phyloP scores from a whole-genome alignment of 305 asterid species.

The Salvia sclarea region DNA sequence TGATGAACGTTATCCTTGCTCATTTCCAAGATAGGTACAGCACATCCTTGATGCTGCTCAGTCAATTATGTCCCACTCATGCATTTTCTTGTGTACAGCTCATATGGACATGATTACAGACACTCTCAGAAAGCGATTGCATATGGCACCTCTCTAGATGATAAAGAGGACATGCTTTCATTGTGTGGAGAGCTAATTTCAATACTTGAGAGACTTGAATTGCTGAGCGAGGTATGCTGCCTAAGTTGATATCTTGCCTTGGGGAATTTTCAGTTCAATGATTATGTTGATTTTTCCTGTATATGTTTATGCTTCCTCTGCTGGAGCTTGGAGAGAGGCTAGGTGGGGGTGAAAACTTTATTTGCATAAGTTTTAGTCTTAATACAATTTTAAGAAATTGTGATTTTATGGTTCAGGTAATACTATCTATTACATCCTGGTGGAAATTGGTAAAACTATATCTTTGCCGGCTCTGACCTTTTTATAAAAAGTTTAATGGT shows the following conservation, averaged over 20 bases:
- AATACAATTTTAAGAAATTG: not conserved
- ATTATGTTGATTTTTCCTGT: not conserved
- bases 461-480: too few species aligned
- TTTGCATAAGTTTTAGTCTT: not conserved
- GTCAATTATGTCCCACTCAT: conserved; percentile 19
- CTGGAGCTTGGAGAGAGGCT: not conserved
- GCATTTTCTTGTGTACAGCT: conserved; percentile 35
- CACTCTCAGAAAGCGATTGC: conserved; percentile 41
- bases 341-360: not conserved
- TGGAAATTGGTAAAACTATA: not conserved
- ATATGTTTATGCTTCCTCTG: not conserved
- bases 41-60: conserved; percentile 19
- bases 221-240: conserved; percentile 68
- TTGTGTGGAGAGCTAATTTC: conserved; percentile 68
- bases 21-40: conserved; percentile 87
- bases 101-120: conserved; percentile 36
- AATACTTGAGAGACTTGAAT: conserved; percentile 78
- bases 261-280: not conserved
- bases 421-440: not conserved
- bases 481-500: too few species aligned
- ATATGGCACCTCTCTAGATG: conserved; percentile 39
- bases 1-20: conserved; percentile 77
- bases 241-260: conserved; percentile 16
- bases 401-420: not conserved
- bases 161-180: conserved; percentile 50